Conservation (phyloP, 345 rosid species). For the Pistacia vera region DNA sequence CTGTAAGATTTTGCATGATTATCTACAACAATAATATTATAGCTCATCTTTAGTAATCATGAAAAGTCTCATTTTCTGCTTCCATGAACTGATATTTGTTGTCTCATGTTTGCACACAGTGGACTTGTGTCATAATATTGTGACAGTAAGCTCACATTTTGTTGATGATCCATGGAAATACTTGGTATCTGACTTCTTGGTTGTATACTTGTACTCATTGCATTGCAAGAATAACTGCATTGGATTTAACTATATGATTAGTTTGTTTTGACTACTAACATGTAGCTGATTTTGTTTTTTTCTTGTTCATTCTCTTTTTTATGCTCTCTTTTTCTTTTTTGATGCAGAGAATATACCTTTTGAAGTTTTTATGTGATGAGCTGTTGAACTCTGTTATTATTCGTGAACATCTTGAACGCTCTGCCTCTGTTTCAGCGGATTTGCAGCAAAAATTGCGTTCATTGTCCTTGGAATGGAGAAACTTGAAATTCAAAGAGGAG, state of each 20-base stretch:
- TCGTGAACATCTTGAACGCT: slow-evolving; percentile 37
- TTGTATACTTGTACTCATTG: neutral
- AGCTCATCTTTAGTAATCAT: neutral
- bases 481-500: slow-evolving; percentile 33
- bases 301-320: neutral
- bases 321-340: neutral
- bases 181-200: neutral
- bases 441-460: slow-evolving; percentile 39
- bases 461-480: slow-evolving; percentile 31
- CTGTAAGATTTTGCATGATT: too few relatives aligned
- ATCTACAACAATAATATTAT: too few relatives aligned
- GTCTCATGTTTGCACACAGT: neutral
- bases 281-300: neutral
- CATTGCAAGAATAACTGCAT: neutral
- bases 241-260: neutral
- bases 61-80: neutral
- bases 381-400: slow-evolving; percentile 28
- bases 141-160: neutral
- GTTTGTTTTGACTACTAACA: neutral
- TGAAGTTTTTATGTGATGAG: slow-evolving; percentile 40
- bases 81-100: neutral
- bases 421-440: slow-evolving; percentile 29
- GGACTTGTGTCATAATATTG: neutral
- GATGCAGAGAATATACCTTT: slow-evolving; percentile 35
- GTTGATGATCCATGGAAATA: neutral